Evolutionary conservation across 1,139 yeast genomes (phyloP).

Genomic region (Diutina catenulata): DNA sequence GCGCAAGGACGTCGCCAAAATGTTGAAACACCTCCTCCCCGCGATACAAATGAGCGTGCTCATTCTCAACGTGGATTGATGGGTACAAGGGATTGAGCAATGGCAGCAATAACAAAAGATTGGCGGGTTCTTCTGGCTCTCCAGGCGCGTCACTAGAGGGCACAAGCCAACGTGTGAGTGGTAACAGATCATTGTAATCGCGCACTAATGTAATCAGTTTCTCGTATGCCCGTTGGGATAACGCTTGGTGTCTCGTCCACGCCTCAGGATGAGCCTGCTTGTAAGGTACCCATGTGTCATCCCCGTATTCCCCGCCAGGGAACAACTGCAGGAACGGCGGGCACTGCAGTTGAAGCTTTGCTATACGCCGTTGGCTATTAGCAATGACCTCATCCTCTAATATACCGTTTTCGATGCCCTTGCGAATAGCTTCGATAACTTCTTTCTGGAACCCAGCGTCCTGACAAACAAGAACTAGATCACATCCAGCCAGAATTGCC

Average conservation of each 20-base stretch:
- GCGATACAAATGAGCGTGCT: slow-evolving; percentile 19
- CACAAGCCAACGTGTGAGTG: slow-evolving; percentile 24
- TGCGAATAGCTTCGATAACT: slow-evolving; percentile 42
- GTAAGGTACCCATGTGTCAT: slow-evolving; percentile 13
- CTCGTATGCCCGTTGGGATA: slow-evolving; percentile 39
- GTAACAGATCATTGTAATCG: slow-evolving; percentile 41
- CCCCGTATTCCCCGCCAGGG: slow-evolving; percentile 22
- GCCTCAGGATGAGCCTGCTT: slow-evolving; percentile 18
- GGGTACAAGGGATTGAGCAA: slow-evolving; percentile 34
- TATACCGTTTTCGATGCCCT: slow-evolving; percentile 43
- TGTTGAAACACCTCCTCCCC: slow-evolving; percentile 51
- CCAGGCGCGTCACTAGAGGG: too few species aligned
- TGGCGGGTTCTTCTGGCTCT: slow-evolving; percentile 13
- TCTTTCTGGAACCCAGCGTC: slow-evolving; percentile 45
- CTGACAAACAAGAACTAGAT: slow-evolving; percentile 53
- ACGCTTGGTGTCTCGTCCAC: slow-evolving; percentile 32
- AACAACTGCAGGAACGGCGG: slow-evolving; percentile 40
- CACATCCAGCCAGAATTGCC: slow-evolving; percentile 57
- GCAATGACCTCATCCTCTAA: slow-evolving; percentile 35
- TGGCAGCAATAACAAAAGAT: slow-evolving; percentile 42
- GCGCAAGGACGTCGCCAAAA: slow-evolving; percentile 31
- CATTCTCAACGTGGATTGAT: slow-evolving; percentile 7
- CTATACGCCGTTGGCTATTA: slow-evolving; percentile 33
- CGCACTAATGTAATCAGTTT: slow-evolving; percentile 45
- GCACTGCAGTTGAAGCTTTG: slow-evolving; percentile 28